Conservation (phyloP, 176 grass and related monocot species). For the Oryza meyeriana region DNA sequence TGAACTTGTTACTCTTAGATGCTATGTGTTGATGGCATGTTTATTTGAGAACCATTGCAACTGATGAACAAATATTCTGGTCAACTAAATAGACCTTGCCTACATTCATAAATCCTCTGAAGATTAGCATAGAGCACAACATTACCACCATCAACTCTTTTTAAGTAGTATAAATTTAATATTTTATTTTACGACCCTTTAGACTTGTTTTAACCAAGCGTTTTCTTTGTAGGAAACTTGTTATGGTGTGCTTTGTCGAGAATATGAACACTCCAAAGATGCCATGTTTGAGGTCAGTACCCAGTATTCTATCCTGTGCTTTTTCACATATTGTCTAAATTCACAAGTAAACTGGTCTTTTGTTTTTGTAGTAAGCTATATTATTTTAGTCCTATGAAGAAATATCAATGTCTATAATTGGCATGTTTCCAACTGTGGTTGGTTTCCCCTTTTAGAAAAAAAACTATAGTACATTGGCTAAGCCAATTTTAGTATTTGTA, state of each 20-base stretch:
- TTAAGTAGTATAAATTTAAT: neutral
- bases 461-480: neutral
- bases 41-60: neutral
- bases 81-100: neutral
- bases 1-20: neutral
- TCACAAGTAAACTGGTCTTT: neutral
- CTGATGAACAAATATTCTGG: neutral
- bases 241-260: constrained; percentile 61
- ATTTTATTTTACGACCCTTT: constrained; percentile 16
- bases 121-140: neutral
- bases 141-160: neutral
- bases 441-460: too few species aligned
- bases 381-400: neutral
- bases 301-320: constrained; percentile 21
- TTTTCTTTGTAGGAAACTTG: constrained; percentile 70
- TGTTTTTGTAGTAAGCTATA: neutral
- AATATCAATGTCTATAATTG: constrained; percentile 27
- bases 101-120: neutral
- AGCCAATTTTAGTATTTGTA: neutral
- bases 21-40: neutral
- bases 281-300: constrained; percentile 70
- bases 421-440: neutral
- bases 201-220: constrained; percentile 24
- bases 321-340: constrained; percentile 26
- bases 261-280: constrained; percentile 87